Base-by-base conservation (phyloP, 495 filamentous ascomycete genomes). In the Aspergillus nidulans region DNA sequence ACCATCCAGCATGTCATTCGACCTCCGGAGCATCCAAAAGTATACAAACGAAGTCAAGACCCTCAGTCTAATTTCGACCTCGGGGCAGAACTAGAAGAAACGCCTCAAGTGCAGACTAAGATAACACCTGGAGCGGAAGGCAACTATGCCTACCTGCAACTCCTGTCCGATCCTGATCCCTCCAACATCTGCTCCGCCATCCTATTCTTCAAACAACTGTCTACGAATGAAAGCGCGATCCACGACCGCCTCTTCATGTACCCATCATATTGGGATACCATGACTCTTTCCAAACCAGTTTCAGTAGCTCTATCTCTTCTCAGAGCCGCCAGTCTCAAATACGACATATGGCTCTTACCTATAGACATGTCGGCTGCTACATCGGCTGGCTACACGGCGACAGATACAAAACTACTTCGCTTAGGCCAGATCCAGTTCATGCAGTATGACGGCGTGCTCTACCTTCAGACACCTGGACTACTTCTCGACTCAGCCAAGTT, bases 1-100 rank as follows among this genome's bases (percentile, higher is more conserved):
- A 80, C 69, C 50, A 76, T 90, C 25, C 82, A 86, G 67, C 66
- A 74, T 59, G 82, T 79, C 20, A 68, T 89, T 21, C 78, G 75
- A 44, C 77, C 80, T 0, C 73, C 63, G 18, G 52, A 34, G 45
- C 63, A 30, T 48, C 57, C 21, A 51, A 47, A 51, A 60, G 55
- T 67, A 59, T 66, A 64, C 60, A 62, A 64, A 26, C 61, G 55
- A 21, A 56, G 47, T 19, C 58, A 42, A 30, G 47, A 48, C 24
- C 38, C 47, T 12, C 44, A 56, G 15, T 55, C 41, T 9, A 47
- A 58, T 45, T 36, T 54, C 5, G 34, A 59, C 19, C 13, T 19
- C 34, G 49, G 55, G 7, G 24, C 25, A 6, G 25, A 51, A 26
- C 5, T 49, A 34, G 12, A 52, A 42, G 49, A 42, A 20, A 7